Evolutionary conservation across 2,329 filamentous ascomycete species (phyloP).

Genomic region (Gaeumannomyces sp.): DNA sequence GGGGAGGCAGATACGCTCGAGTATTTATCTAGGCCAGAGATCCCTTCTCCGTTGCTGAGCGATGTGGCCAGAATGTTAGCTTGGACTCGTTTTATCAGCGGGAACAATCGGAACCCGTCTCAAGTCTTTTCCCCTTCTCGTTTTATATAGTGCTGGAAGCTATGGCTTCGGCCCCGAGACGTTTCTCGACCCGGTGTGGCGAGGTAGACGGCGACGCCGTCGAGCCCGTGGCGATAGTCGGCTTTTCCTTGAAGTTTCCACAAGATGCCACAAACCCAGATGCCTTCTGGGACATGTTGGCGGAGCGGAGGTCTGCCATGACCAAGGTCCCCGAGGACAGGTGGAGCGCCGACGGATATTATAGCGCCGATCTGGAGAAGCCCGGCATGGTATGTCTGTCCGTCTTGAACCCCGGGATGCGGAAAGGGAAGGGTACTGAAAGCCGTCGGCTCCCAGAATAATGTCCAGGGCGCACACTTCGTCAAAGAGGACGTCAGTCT

Average conservation of each 20-base stretch:
- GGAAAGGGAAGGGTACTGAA: too few relatives aligned
- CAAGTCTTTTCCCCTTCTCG: background rate
- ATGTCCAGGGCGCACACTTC: slow-evolving; percentile 20
- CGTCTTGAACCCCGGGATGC: background rate
- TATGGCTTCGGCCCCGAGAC: background rate
- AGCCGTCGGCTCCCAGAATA: background rate
- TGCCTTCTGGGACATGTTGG: slow-evolving; percentile 25
- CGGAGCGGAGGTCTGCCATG: background rate
- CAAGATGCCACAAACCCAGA: slow-evolving; percentile 25
- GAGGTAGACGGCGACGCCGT: background rate
- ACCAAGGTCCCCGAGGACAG: slow-evolving; percentile 13
- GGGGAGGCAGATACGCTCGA: background rate
- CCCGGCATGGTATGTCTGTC: background rate
- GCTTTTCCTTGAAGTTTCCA: slow-evolving; percentile 31
- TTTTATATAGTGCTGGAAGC: background rate
- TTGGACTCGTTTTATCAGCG: background rate
- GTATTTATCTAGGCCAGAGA: background rate
- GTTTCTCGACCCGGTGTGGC: background rate
- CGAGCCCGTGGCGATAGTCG: slow-evolving; percentile 28
- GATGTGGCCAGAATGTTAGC: background rate
- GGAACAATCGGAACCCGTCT: background rate
- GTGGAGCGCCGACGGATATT: slow-evolving; percentile 12
- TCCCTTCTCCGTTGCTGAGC: background rate
- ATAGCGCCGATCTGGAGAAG: background rate
- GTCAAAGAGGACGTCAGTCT: slow-evolving; percentile 26